Evolutionary conservation across 176 grass and related monocot species (phyloP).

Genomic region (Oryza meridionalis): DNA sequence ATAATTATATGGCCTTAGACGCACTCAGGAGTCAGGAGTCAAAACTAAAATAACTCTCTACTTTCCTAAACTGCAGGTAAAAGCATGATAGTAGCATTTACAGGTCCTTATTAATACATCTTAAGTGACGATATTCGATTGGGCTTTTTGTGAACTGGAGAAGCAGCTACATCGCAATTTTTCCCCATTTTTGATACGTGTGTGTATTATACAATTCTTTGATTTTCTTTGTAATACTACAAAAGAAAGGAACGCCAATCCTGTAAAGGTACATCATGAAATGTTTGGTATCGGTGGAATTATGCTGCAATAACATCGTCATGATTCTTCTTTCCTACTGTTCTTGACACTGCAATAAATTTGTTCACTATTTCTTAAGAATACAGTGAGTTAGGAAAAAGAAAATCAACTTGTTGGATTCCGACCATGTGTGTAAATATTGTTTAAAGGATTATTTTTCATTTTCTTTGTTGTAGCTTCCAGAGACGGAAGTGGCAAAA

Average conservation of each 20-base stretch:
- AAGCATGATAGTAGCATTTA: slow-evolving; percentile 52
- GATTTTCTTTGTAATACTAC: slow-evolving; percentile 23
- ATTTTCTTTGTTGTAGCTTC: slow-evolving; percentile 12
- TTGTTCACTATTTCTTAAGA: background rate
- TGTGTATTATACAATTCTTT: slow-evolving; percentile 43
- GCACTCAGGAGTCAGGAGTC: background rate
- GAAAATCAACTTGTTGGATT: background rate
- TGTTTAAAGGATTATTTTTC: background rate
- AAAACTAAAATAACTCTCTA: slow-evolving; percentile 2
- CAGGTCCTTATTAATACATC: slow-evolving; percentile 27
- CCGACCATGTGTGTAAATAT: background rate
- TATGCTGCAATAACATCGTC: background rate
- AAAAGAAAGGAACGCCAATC: slow-evolving; percentile 15
- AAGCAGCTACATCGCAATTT: slow-evolving; percentile 5
- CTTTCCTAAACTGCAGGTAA: slow-evolving; percentile 55
- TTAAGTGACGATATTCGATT: slow-evolving; percentile 26
- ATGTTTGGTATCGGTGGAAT: background rate
- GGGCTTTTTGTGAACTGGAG: slow-evolving; percentile 9
- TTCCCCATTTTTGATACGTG: slow-evolving; percentile 21
- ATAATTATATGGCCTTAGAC: slow-evolving; percentile 3
- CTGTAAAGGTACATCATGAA: slow-evolving; percentile 14
- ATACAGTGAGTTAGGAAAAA: background rate
- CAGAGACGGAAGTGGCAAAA: background rate
- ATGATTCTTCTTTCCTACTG: slow-evolving; percentile 18
- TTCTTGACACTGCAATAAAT: background rate